Evolutionary conservation across 2,329 filamentous ascomycete genomes (phyloP).

Genomic region (Penicillium sp.): DNA sequence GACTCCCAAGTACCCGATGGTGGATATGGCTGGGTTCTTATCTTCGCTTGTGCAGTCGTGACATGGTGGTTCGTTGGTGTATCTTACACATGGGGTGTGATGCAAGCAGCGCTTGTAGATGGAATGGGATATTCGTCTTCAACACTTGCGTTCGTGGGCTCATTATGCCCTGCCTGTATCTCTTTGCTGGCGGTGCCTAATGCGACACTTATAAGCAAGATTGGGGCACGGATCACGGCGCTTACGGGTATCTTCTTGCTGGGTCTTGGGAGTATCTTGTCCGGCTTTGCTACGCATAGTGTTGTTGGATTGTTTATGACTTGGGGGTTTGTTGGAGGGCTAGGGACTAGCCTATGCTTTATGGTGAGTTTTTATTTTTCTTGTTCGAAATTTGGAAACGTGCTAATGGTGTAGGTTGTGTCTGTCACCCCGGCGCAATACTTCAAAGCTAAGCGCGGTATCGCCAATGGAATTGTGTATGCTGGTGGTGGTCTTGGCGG

Average conservation of each 20-base stretch:
- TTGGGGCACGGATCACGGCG: slow-evolving; percentile 52
- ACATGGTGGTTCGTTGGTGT: slow-evolving; percentile 60
- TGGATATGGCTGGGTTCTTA: slow-evolving; percentile 42
- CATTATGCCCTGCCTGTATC: slow-evolving; percentile 52
- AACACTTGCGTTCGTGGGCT: slow-evolving; percentile 61
- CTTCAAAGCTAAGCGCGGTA: slow-evolving; percentile 54
- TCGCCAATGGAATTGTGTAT: slow-evolving; percentile 53
- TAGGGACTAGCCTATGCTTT: slow-evolving; percentile 46
- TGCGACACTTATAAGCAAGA: slow-evolving; percentile 50
- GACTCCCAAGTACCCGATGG: slow-evolving; percentile 43
- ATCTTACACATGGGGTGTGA: slow-evolving; percentile 60
- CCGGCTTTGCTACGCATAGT: slow-evolving; percentile 48
- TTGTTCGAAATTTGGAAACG: background rate
- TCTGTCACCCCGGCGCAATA: slow-evolving; percentile 55
- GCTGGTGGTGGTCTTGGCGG: slow-evolving; percentile 56
- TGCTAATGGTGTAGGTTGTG: slow-evolving; percentile 34
- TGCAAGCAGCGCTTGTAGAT: slow-evolving; percentile 58
- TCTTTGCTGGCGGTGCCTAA: slow-evolving; percentile 55
- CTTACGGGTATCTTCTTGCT: slow-evolving; percentile 54
- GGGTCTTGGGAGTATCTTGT: slow-evolving; percentile 50
- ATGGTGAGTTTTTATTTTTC: slow-evolving; percentile 28
- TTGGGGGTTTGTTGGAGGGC: slow-evolving; percentile 48
- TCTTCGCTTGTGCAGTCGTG: slow-evolving; percentile 51
- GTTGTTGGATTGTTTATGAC: slow-evolving; percentile 52
- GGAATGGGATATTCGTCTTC: slow-evolving; percentile 49